phyloP scores from a whole-genome alignment of 2,329 filamentous ascomycete species.

The Xylaria multiplex region DNA sequence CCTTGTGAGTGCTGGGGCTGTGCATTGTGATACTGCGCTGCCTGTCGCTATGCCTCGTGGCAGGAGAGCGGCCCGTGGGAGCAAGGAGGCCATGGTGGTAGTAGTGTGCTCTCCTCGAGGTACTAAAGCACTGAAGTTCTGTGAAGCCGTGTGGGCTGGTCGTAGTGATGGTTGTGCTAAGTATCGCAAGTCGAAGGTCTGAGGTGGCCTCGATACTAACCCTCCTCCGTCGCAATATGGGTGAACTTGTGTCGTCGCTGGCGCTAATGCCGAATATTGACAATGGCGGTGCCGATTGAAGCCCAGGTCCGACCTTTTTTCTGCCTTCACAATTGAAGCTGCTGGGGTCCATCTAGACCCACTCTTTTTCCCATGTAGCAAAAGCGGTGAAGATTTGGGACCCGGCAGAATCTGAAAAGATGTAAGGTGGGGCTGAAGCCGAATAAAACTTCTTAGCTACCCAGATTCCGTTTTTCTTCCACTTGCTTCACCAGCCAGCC shows the following conservation, averaged over 20 bases:
- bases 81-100: slow-evolving; percentile 36
- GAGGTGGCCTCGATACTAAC: neutral
- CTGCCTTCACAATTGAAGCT: slow-evolving; percentile 25
- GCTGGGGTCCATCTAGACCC: slow-evolving; percentile 19
- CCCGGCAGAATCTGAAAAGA: slow-evolving; percentile 35
- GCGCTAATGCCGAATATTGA: slow-evolving; percentile 14
- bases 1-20: slow-evolving; percentile 48
- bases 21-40: slow-evolving; percentile 37
- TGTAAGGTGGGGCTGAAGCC: slow-evolving; percentile 23
- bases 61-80: slow-evolving; percentile 30
- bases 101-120: slow-evolving; percentile 1
- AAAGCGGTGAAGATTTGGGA: slow-evolving; percentile 35
- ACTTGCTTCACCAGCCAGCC: slow-evolving; percentile 30
- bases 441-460: slow-evolving; percentile 34
- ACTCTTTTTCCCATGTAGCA: slow-evolving; percentile 5
- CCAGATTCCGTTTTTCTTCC: slow-evolving; percentile 10
- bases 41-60: slow-evolving; percentile 29
- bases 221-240: neutral
- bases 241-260: slow-evolving; percentile 5
- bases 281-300: slow-evolving; percentile 4
- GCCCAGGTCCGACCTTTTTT: slow-evolving; percentile 23
- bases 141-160: neutral
- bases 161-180: neutral
- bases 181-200: neutral
- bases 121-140: neutral